A percentile compares a stretch with the other conserved stretches of the same genome.
phyloP scores from a whole-genome alignment of 495 filamentous ascomycete species.

The Penicillium arizonense region DNA sequence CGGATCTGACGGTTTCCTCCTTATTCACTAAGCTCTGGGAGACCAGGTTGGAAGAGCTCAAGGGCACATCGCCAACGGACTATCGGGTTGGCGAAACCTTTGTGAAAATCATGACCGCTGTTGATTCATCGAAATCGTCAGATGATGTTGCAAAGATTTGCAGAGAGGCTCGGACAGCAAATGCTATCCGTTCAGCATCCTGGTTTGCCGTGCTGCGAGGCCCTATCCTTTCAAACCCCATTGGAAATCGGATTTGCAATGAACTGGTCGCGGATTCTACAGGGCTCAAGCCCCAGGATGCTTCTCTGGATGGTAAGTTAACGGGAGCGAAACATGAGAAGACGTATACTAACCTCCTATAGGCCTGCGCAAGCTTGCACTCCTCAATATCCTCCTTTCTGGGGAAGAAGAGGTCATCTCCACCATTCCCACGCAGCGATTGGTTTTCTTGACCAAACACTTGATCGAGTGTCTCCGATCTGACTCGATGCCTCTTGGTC shows the following conservation, averaged over 20 bases:
- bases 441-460: conserved; percentile 81
- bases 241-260: conserved; percentile 51
- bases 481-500: conserved; percentile 34
- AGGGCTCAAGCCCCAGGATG: conserved; percentile 43
- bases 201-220: conserved; percentile 37
- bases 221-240: conserved; percentile 33
- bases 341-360: conserved; percentile 17
- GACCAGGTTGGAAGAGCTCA: conserved; percentile 30
- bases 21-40: conserved; percentile 36
- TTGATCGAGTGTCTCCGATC: conserved; percentile 67
- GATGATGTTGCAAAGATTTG: conserved; percentile 36
- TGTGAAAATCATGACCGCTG: conserved; percentile 36
- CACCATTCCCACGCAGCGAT: conserved; percentile 69
- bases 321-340: background rate
- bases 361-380: conserved; percentile 53
- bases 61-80: conserved; percentile 28
- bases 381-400: conserved; percentile 58
- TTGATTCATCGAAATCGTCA: conserved; percentile 27
- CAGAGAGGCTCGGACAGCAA: conserved; percentile 35
- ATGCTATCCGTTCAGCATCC: conserved; percentile 40
- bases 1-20: conserved; percentile 19
- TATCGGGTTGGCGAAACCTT: conserved; percentile 43
- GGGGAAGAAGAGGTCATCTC: conserved; percentile 48
- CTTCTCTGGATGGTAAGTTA: conserved; percentile 39
- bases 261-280: conserved; percentile 61